Evolutionary conservation across 805 yeast genomes (phyloP).

Genomic region (Candida taoyuanica): DNA sequence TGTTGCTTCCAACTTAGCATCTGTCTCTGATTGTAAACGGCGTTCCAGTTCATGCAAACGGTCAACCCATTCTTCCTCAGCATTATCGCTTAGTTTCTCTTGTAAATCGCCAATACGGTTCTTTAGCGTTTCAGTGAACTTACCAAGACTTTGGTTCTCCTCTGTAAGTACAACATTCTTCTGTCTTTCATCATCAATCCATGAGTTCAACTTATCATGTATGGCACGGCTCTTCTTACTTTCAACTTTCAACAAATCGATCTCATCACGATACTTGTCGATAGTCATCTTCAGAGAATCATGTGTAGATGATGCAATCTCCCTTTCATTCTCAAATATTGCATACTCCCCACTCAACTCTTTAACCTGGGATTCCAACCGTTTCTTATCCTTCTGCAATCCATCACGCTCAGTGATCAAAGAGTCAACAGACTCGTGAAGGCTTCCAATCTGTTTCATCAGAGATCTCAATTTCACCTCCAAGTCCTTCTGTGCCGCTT

Average conservation of each 20-base stretch:
- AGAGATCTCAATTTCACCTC: slow-evolving; percentile 41
- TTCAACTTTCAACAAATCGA: slow-evolving; percentile 29
- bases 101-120: slow-evolving; percentile 43
- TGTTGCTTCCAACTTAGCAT: slow-evolving; percentile 45
- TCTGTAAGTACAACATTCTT: slow-evolving; percentile 54
- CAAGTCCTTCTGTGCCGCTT: slow-evolving; percentile 41
- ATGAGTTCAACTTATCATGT: slow-evolving; percentile 24
- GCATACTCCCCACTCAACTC: slow-evolving; percentile 38
- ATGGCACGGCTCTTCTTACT: slow-evolving; percentile 22
- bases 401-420: slow-evolving; percentile 59
- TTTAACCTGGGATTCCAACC: slow-evolving; percentile 40
- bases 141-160: slow-evolving; percentile 62
- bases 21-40: slow-evolving; percentile 43
- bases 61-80: slow-evolving; percentile 53
- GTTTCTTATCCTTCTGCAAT: slow-evolving; percentile 45
- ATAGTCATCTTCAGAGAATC: slow-evolving; percentile 19
- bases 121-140: slow-evolving; percentile 47
- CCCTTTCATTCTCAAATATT: slow-evolving; percentile 31
- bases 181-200: slow-evolving; percentile 39
- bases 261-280: slow-evolving; percentile 28
- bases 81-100: slow-evolving; percentile 44
- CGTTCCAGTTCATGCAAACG: slow-evolving; percentile 51
- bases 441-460: slow-evolving; percentile 47
- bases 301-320: slow-evolving; percentile 16
- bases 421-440: slow-evolving; percentile 57